phyloP scores from a whole-genome alignment of 2,329 filamentous ascomycete genomes.

The Botrytis medusae region DNA sequence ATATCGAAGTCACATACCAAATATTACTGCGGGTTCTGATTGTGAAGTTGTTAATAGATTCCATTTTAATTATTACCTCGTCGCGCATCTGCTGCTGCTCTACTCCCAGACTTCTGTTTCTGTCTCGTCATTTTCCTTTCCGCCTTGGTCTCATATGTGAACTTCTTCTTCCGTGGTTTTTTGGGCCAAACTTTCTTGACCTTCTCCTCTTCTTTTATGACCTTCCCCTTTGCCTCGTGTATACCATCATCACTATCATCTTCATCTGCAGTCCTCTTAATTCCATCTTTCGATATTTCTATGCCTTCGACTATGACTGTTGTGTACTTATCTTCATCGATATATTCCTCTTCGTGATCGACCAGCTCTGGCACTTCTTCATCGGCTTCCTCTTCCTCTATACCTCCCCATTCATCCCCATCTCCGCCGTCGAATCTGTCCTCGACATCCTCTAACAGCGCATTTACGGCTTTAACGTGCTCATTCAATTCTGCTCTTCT shows the following conservation, averaged over 20 bases:
- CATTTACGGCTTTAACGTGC: slow-evolving; percentile 75
- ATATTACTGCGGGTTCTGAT: slow-evolving; percentile 24
- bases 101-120: slow-evolving; percentile 69
- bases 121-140: slow-evolving; percentile 74
- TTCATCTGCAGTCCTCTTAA: slow-evolving; percentile 54
- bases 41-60: slow-evolving; percentile 23
- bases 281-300: slow-evolving; percentile 71
- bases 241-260: slow-evolving; percentile 41
- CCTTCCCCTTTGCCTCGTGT: slow-evolving; percentile 39
- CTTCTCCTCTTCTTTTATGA: slow-evolving; percentile 39
- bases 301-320: slow-evolving; percentile 93
- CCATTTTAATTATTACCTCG: slow-evolving; percentile 35
- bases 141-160: slow-evolving; percentile 85
- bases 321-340: slow-evolving; percentile 94
- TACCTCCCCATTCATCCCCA: slow-evolving; percentile 42
- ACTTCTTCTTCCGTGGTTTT: slow-evolving; percentile 85
- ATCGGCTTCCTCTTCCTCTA: slow-evolving; percentile 50
- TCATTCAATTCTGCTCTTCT: slow-evolving; percentile 78
- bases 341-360: slow-evolving; percentile 87
- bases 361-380: slow-evolving; percentile 55
- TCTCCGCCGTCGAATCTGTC: slow-evolving; percentile 41
- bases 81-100: slow-evolving; percentile 39
- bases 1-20: slow-evolving; percentile 33
- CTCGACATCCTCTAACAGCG: slow-evolving; percentile 43
- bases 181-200: slow-evolving; percentile 50